Evolutionary conservation across 352 stramenopile species (phyloP).

Genomic region (Globisporangium carolinianum): DNA sequence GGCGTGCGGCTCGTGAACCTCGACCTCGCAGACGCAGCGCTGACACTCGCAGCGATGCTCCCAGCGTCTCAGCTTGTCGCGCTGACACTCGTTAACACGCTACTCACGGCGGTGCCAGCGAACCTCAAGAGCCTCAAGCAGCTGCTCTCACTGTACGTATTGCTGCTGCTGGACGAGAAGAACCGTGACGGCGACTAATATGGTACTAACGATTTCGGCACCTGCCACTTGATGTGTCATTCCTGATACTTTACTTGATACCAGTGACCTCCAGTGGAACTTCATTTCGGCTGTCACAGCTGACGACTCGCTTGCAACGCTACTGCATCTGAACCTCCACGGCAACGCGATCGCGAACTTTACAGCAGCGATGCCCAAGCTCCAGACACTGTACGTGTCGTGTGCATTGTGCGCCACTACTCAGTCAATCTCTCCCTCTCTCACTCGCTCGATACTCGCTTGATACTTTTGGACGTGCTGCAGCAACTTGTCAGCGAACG

Average conservation of each 20-base stretch:
- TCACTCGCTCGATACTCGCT: background rate
- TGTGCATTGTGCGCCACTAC: no score
- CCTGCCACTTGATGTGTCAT: no score
- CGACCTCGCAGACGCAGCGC: constrained; percentile 1
- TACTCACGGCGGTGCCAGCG: constrained; percentile 3
- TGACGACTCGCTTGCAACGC: constrained; percentile 1
- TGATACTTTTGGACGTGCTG: background rate
- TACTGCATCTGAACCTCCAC: constrained; percentile 29
- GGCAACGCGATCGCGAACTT: constrained; percentile 43
- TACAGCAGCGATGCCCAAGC: constrained; percentile 30
- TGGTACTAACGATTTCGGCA: background rate
- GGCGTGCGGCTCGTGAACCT: constrained; percentile 25
- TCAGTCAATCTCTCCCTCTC: constrained; percentile 1
- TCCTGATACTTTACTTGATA: background rate
- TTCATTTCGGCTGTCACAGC: constrained; percentile 5
- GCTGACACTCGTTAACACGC: constrained; percentile 8
- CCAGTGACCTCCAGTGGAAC: constrained; percentile 10
- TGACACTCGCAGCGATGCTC: constrained; percentile 8
- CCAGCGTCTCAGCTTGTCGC: constrained; percentile 1
- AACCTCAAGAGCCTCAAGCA: constrained; percentile 6
- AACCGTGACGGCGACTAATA: background rate
- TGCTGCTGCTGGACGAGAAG: background rate
- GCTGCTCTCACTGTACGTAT: constrained; percentile 7
- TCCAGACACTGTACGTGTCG: constrained; percentile 34
- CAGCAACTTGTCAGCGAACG: constrained; percentile 50